Evolutionary conservation across 352 stramenopile genomes (phyloP), one percentile per base, ranked within the genome.

Genomic region (Bremia lactucae): DNA sequence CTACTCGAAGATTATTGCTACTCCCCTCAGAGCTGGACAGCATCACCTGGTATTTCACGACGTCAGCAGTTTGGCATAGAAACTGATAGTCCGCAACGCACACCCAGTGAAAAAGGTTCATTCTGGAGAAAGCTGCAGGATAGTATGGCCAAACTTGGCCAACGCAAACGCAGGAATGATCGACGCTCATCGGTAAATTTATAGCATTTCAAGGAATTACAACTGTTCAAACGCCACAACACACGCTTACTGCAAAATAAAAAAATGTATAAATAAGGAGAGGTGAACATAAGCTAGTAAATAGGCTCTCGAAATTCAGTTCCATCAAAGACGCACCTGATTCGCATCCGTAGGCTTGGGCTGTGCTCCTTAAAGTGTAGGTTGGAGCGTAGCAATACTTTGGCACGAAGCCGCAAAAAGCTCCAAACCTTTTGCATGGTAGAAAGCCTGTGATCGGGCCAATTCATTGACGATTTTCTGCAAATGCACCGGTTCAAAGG

Each of bases 11-110:
- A 92, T 33, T 81, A 86, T 19, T 89, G 77, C 42, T 87, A 83
- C 36, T 88, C 77, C 0, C 80, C 80, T 2, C 72, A 88, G 34
- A 92, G 80, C 47, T 92, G 80, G 80, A 83, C 80, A 2, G 74
- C 76, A 10, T 87, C 77, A 6, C 74, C 75, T 22, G 76, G 76
- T 7, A 67, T 84, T 35, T 53, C 57, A 21, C 71, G 78, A 8
- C 75, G 75, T 0, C 71, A 85, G 43, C 73, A 86, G 22, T 85
- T 91, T 52, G 73, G 73, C 5, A 83, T 66, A n/a, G 64, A 69
- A 11, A 65, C 42, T 19, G 66, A 82, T 38, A 83, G 71, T 35
- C 69, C 72, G 3, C 56, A 62, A 8, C 56, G 51, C 22, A 62
- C 51, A 41, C 49, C 50, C 23, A 65, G 39, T 19, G 59, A 63